Base-by-base conservation (phyloP, 2,329 filamentous ascomycete species). In the Didymella pomorum region DNA sequence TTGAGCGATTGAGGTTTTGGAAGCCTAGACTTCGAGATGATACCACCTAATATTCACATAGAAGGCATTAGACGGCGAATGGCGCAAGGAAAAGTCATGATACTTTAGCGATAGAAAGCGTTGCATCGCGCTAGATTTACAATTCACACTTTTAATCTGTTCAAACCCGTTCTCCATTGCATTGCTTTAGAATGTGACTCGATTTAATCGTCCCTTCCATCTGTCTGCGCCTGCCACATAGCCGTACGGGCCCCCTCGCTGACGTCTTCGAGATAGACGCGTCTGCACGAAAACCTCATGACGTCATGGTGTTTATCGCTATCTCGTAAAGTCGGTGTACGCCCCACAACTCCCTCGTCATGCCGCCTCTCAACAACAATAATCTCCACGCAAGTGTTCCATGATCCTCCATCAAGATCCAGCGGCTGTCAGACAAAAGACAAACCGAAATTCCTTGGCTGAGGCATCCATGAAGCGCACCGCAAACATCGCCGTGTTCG, bases 21-120 rank as follows among this genome's bases (percentile, higher is more conserved):
- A 26, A 50, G 54, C 56, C 45, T 51, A 58, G 41, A 58, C 33
- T 54, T 31, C 16, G 31, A 53, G 45, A 51, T 49, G 50, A 58
- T 58, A 58, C 56, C 56, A 54, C 56, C 51, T 58, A 58, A 58
- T 58, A 45, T 58, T 53, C 26, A 42, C 43, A 58, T 28, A 47
- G 20, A 47, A 33, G 52, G 50, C 50, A 51, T 54, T 54, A 46
- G 50, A 58, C 45, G 56, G 56, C 56, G 56, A 50, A 25, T 23
- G 56, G 56, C 56, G 56, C 33, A 46, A 12, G 33, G 56, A 58
- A 58, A 58, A 58, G 56, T 58, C 51, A 54, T 41, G 9, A 49
- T 14, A 47, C 18, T 21, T 58, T 51, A 58, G 56, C 56, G 56
- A 54, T 58, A 58, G 50, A 58, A 54, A 58, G 56, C 56, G 56